A percentile compares a stretch with the other conserved stretches of the same genome.
These are phyloP conservation scores for Penicillium alfredii DNA, from an alignment of 495 filamentous ascomycete species.

Conservation along the genomic window DNA sequence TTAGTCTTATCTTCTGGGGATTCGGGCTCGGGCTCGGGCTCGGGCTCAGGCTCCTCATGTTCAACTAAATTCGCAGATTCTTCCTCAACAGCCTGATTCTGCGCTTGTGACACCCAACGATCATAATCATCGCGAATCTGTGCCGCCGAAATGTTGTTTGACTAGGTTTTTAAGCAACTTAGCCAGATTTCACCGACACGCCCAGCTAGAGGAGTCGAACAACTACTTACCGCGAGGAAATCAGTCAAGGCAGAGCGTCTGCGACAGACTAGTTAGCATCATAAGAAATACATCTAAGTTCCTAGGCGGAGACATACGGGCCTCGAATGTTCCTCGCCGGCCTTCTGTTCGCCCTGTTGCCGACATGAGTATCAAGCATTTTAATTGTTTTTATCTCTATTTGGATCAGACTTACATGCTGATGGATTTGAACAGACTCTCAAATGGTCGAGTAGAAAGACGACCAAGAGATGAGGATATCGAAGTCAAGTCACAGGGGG, in stretches of 20 bases:
- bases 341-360: conserved; percentile 35
- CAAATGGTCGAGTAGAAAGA: too few species aligned
- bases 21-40: conserved; percentile 23
- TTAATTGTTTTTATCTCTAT: too few species aligned
- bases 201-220: too few species aligned
- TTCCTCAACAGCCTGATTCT: conserved; percentile 10
- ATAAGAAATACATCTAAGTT: not conserved
- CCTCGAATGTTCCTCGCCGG: conserved; percentile 53
- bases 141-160: conserved; percentile 82
- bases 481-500: conserved; percentile 31
- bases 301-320: conserved; percentile 42
- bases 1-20: conserved; percentile 47
- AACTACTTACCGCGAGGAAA: conserved; percentile 68
- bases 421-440: too few species aligned
- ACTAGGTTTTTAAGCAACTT: conserved; percentile 36
- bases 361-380: conserved; percentile 15
- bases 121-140: conserved; percentile 67
- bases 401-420: too few species aligned
- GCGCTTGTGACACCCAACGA: conserved; percentile 37
- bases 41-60: conserved; percentile 26
- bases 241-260: conserved; percentile 74
- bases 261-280: conserved; percentile 13
- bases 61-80: conserved; percentile 13
- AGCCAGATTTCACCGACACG: too few species aligned
- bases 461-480: too few species aligned